Evolutionary conservation across 108 stramenopile species (phyloP).

Genomic region (Schizochytrium sp.): DNA sequence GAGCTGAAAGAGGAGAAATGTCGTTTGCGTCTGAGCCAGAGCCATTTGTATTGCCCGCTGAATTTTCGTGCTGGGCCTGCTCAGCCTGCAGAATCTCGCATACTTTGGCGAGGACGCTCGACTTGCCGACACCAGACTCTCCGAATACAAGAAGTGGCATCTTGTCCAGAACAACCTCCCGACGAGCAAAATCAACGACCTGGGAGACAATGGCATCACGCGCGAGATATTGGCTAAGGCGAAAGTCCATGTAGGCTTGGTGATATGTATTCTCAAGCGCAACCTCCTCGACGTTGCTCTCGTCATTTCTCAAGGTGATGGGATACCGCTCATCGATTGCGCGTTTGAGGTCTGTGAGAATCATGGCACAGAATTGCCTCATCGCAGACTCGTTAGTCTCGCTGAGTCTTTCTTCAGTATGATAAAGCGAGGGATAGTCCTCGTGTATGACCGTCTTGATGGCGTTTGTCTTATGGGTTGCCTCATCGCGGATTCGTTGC

Average conservation of each 20-base stretch:
- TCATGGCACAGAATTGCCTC: neutral
- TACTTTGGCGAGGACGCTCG: neutral
- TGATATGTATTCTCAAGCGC: neutral
- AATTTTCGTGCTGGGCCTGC: neutral
- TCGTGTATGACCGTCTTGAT: neutral
- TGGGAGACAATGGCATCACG: neutral
- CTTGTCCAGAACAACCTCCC: neutral
- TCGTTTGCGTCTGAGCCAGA: no score
- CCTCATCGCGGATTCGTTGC: neutral
- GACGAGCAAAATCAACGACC: neutral
- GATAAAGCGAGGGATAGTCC: neutral
- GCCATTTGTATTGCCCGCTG: neutral
- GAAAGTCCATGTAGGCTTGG: neutral
- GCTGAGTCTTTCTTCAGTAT: neutral
- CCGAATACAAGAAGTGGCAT: neutral
- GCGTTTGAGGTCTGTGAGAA: neutral
- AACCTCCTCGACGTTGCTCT: neutral
- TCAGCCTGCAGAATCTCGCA: neutral
- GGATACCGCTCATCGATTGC: neutral
- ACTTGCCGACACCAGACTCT: conserved; percentile 1
- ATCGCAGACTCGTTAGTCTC: neutral
- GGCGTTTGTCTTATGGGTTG: neutral
- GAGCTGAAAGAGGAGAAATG: no score
- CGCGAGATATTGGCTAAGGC: neutral
- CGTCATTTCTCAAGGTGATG: neutral